Evolutionary conservation across 208 protist genomes (phyloP).

Genomic region (Ichthyophonus hoferi): DNA sequence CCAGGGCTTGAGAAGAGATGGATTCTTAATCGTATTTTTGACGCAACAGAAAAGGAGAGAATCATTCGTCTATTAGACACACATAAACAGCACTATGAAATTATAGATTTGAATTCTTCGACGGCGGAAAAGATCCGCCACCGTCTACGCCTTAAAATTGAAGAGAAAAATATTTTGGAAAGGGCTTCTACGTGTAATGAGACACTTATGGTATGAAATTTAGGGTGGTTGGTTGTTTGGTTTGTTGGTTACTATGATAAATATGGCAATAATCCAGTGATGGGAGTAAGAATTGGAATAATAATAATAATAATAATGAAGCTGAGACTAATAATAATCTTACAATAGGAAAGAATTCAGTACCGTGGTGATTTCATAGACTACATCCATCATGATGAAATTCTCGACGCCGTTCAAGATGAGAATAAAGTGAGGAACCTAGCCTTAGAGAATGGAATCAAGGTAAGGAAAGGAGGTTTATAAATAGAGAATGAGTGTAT

Average conservation of each 20-base stretch:
- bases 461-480: too few relatives aligned
- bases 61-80: not conserved
- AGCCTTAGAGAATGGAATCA: constrained; percentile 3
- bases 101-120: not conserved
- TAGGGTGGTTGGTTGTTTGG: too few relatives aligned
- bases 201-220: too few relatives aligned
- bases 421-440: constrained; percentile 16
- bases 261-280: too few relatives aligned
- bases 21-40: constrained; percentile 20
- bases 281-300: too few relatives aligned
- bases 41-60: not conserved
- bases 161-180: not conserved
- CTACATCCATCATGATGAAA: not conserved
- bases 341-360: not conserved
- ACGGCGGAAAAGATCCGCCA: not conserved
- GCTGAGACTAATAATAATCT: too few relatives aligned
- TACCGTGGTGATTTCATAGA: not conserved
- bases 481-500: too few relatives aligned
- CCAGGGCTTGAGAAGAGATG: not conserved
- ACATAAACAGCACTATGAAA: constrained; percentile 17
- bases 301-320: too few relatives aligned
- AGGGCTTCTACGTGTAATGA: too few relatives aligned
- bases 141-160: not conserved
- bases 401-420: constrained; percentile 11
- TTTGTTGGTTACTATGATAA: too few relatives aligned